Evolutionary conservation across 805 yeast species (phyloP).

Genomic region (Lipomyces yamadae): DNA sequence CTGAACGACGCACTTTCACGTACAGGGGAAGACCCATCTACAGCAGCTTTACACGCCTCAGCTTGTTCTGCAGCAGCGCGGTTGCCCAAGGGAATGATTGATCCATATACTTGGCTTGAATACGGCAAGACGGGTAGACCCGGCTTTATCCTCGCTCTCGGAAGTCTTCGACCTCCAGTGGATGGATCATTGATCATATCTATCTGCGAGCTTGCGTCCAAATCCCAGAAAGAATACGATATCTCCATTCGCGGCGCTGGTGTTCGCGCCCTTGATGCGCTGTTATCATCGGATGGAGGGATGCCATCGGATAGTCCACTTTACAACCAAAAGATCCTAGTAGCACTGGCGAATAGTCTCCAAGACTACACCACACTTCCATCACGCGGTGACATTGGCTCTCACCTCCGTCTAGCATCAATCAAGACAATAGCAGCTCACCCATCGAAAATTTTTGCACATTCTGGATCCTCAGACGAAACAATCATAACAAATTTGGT

Average conservation of each 20-base stretch:
- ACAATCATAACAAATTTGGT: conserved; percentile 46
- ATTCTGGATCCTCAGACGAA: conserved; percentile 12
- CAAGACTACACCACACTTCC: conserved; percentile 79
- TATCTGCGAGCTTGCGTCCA: conserved; percentile 15
- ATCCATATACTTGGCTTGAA: conserved; percentile 10
- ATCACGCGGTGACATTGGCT: conserved; percentile 88
- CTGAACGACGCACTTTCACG: conserved; percentile 20
- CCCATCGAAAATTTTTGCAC: conserved; percentile 9
- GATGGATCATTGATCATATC: not conserved
- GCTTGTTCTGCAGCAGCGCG: conserved; percentile 14
- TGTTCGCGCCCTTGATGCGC: conserved; percentile 10
- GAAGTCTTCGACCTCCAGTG: not conserved
- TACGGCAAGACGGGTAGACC: conserved; percentile 19
- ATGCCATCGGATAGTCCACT: not conserved
- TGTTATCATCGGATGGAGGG: not conserved
- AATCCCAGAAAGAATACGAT: conserved; percentile 12
- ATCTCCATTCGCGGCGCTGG: conserved; percentile 14
- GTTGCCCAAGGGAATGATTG: conserved; percentile 7
- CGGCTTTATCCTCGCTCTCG: conserved; percentile 25
- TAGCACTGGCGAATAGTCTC: conserved; percentile 46
- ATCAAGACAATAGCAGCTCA: conserved; percentile 50
- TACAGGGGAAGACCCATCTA: conserved; percentile 24
- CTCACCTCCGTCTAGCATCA: conserved; percentile 63
- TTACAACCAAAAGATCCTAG: not conserved
- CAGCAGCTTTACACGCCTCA: conserved; percentile 7